Conservation (phyloP, 148 eudicot genomes). For the Heliamphora exappendiculata region DNA sequence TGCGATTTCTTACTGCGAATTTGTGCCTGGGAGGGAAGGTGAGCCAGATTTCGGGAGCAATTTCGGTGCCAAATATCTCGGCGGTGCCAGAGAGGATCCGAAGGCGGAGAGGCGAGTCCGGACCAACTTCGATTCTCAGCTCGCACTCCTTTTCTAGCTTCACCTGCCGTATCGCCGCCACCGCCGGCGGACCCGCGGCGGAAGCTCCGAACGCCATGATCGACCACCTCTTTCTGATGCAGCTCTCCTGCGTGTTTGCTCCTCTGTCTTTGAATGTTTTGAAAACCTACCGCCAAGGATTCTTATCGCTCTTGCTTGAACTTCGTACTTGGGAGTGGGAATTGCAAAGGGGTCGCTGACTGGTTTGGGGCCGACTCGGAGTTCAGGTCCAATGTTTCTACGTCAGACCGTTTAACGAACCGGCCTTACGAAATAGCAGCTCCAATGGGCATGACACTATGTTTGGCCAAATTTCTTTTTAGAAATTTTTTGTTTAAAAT, state of each 20-base stretch:
- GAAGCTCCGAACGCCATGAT: slow-evolving; percentile 49
- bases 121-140: slow-evolving; percentile 74
- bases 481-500: too few species aligned
- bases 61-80: slow-evolving; percentile 85
- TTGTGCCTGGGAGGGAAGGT: slow-evolving; percentile 80
- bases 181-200: slow-evolving; percentile 27
- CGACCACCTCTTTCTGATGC: background rate
- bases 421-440: background rate
- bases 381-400: background rate
- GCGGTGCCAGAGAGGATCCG: slow-evolving; percentile 64
- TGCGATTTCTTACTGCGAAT: slow-evolving; percentile 57
- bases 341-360: background rate
- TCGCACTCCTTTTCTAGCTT: slow-evolving; percentile 85
- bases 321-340: background rate
- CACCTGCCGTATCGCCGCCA: slow-evolving; percentile 45
- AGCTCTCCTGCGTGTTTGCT: background rate
- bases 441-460: too few species aligned
- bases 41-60: slow-evolving; percentile 84
- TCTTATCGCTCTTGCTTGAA: background rate
- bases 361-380: background rate
- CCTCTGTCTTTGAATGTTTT: background rate
- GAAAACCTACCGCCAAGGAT: background rate
- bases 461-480: too few species aligned
- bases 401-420: background rate
- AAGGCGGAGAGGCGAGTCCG: slow-evolving; percentile 56